These are phyloP conservation scores for Xylaria flabelliformis DNA, from an alignment of 495 filamentous ascomycete species.

Conservation along the genomic window DNA sequence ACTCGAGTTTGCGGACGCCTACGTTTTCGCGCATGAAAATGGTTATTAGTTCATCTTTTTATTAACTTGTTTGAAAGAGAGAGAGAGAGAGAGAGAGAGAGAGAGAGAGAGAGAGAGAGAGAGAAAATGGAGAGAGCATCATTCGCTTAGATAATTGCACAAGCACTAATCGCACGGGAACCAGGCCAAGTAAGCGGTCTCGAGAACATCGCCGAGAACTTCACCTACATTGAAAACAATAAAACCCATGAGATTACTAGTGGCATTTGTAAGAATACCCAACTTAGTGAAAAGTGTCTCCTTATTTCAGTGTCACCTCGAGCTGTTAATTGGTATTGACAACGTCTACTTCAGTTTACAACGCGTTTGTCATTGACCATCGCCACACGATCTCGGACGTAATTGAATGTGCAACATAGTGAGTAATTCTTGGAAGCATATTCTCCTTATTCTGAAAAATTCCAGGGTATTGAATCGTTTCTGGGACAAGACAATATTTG, in stretches of 20 bases:
- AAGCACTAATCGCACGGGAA: not conserved
- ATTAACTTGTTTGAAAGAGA: too few relatives aligned
- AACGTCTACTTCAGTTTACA: constrained; percentile 22
- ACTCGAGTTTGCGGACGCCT: constrained; percentile 33
- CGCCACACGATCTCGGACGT: constrained; percentile 42
- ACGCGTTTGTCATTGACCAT: constrained; percentile 36
- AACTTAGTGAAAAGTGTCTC: not conserved
- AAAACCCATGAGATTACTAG: constrained; percentile 37
- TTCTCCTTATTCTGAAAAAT: not conserved
- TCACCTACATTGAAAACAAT: constrained; percentile 42
- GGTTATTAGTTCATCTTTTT: constrained; percentile 3
- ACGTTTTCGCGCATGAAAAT: constrained; percentile 35
- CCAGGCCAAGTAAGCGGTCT: constrained; percentile 28
- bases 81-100: not conserved
- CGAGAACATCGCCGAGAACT: constrained; percentile 39
- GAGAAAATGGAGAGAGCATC: not conserved
- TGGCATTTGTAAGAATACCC: constrained; percentile 28
- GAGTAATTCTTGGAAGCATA: not conserved
- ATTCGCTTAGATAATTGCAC: not conserved
- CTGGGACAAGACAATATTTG: not conserved
- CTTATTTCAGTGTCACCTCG: not conserved
- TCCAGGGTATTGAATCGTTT: not conserved
- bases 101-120: not conserved
- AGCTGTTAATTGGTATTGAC: not conserved
- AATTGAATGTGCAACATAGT: constrained; percentile 43